A percentile compares a stretch with the other conserved stretches of the same genome.
phyloP scores from a whole-genome alignment of 805 yeast species.

The Candida maesae region DNA sequence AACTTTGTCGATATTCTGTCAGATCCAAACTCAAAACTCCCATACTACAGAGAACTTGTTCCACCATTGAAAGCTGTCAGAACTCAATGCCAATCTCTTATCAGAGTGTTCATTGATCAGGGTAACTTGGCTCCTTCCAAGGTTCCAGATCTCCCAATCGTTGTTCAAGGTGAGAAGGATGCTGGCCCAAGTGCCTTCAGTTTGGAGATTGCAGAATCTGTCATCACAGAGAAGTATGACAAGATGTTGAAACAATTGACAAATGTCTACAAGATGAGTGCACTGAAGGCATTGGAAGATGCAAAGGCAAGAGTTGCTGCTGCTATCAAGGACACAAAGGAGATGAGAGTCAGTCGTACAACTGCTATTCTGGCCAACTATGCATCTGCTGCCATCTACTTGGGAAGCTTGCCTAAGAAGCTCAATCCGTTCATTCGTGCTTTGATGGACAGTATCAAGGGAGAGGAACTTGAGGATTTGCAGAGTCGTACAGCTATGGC shows the following conservation, averaged over 20 bases:
- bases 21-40: constrained; percentile 39
- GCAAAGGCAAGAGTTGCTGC: constrained; percentile 62
- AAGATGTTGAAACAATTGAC: constrained; percentile 59
- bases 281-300: constrained; percentile 72
- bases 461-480: constrained; percentile 59
- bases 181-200: constrained; percentile 95
- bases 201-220: constrained; percentile 68
- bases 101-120: constrained; percentile 70
- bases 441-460: constrained; percentile 87
- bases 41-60: constrained; percentile 75
- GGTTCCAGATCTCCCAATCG: constrained; percentile 79
- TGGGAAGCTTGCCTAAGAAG: constrained; percentile 76
- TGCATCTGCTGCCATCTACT: constrained; percentile 67
- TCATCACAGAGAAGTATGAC: constrained; percentile 60
- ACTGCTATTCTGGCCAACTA: constrained; percentile 65
- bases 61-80: constrained; percentile 83
- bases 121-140: constrained; percentile 70
- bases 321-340: constrained; percentile 67
- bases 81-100: constrained; percentile 79
- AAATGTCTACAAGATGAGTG: constrained; percentile 65
- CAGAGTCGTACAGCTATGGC: constrained; percentile 72
- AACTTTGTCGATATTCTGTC: constrained; percentile 35
- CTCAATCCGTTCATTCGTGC: constrained; percentile 85
- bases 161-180: constrained; percentile 90
- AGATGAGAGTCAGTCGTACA: constrained; percentile 46